phyloP scores from a whole-genome alignment of 768 basidiomycete genomes.

The Pisolithus orientalis region DNA sequence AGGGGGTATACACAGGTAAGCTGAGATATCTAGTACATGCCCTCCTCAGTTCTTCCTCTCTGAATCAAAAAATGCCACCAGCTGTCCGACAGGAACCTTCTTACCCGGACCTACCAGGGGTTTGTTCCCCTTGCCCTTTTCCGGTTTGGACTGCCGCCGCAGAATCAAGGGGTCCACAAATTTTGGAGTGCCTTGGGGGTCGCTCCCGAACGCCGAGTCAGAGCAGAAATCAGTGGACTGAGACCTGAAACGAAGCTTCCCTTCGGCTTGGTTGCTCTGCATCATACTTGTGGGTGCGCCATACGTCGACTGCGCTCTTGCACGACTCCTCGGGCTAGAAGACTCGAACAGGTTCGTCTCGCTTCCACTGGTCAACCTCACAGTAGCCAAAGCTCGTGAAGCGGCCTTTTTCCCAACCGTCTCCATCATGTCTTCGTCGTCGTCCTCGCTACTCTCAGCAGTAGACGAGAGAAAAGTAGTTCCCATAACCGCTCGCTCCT shows the following conservation, averaged over 20 bases:
- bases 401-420: slow-evolving; percentile 53
- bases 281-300: slow-evolving; percentile 15
- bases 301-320: slow-evolving; percentile 58
- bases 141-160: slow-evolving; percentile 55
- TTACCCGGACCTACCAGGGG: slow-evolving; percentile 33
- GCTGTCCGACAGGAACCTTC: slow-evolving; percentile 69
- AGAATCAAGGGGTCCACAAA: slow-evolving; percentile 77
- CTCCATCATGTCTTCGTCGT: slow-evolving; percentile 29
- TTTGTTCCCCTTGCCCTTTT: slow-evolving; percentile 35
- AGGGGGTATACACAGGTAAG: neutral
- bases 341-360: slow-evolving; percentile 9
- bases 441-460: slow-evolving; percentile 30
- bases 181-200: slow-evolving; percentile 22
- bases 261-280: slow-evolving; percentile 23
- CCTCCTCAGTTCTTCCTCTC: slow-evolving; percentile 12
- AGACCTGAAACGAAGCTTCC: slow-evolving; percentile 30
- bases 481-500: slow-evolving; percentile 24
- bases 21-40: neutral
- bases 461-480: slow-evolving; percentile 40
- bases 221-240: slow-evolving; percentile 31
- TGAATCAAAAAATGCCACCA: slow-evolving; percentile 80
- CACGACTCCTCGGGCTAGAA: slow-evolving; percentile 23
- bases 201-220: slow-evolving; percentile 12
- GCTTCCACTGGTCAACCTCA: slow-evolving; percentile 27
- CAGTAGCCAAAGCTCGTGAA: slow-evolving; percentile 26